These are phyloP conservation scores for Cyamopsis tetragonoloba DNA, from an alignment of 306 rosid species.

Conservation along the genomic window DNA sequence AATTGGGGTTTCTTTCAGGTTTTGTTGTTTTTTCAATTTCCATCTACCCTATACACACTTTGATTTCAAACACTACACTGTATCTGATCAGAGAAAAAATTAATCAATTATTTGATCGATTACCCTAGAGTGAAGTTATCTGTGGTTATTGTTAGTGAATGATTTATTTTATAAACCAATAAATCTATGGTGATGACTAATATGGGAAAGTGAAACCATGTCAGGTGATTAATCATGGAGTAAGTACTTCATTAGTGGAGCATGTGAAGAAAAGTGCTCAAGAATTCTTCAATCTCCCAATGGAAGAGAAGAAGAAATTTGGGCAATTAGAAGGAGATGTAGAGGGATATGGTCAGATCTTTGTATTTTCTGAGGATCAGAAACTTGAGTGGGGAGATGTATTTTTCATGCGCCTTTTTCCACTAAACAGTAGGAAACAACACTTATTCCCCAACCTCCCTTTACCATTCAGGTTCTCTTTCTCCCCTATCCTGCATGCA, in stretches of 20 bases:
- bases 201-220: neutral
- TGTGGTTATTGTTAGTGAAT: too few relatives aligned
- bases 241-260: slow-evolving; percentile 34
- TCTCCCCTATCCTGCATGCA: too few relatives aligned
- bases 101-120: too few relatives aligned
- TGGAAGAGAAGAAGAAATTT: slow-evolving; percentile 47
- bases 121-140: too few relatives aligned
- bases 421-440: slow-evolving; percentile 33
- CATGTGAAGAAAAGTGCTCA: slow-evolving; percentile 33
- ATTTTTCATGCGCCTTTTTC: slow-evolving; percentile 22
- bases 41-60: too few relatives aligned
- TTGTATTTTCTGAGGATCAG: slow-evolving; percentile 43
- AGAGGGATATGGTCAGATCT: slow-evolving; percentile 49
- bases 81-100: too few relatives aligned
- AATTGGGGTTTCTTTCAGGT: slow-evolving; percentile 61
- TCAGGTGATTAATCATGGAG: slow-evolving; percentile 33
- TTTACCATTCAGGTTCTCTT: slow-evolving; percentile 31
- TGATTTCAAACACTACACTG: too few relatives aligned
- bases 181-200: neutral
- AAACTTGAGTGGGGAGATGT: slow-evolving; percentile 53
- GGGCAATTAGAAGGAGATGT: slow-evolving; percentile 23
- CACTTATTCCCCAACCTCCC: slow-evolving; percentile 38
- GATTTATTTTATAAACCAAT: too few relatives aligned
- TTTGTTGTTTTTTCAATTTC: too few relatives aligned
- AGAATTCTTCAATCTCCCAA: slow-evolving; percentile 36